Conservation (phyloP, 2,329 filamentous ascomycete genomes). For the Fusarium floridanum region DNA sequence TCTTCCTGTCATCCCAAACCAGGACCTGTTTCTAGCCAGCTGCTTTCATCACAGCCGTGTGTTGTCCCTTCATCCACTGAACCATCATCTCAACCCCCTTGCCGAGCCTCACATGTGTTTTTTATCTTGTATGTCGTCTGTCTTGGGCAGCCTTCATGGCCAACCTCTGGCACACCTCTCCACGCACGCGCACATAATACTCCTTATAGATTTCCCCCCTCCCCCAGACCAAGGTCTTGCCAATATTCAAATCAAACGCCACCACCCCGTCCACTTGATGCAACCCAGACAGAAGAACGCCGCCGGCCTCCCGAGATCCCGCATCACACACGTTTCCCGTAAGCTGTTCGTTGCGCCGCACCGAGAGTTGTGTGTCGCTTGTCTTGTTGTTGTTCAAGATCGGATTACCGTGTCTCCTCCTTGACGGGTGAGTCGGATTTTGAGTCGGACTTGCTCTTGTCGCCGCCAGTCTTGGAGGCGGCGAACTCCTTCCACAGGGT, state of each 20-base stretch:
- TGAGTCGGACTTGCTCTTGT: constrained; percentile 49
- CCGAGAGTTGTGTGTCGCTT: not conserved
- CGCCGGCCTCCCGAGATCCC: constrained; percentile 30
- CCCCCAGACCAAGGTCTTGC: constrained; percentile 20
- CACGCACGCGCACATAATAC: constrained; percentile 8
- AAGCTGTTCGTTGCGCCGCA: constrained; percentile 26
- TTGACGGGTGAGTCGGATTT: constrained; percentile 45
- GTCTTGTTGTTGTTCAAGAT: not conserved
- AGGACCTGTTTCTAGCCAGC: constrained; percentile 37
- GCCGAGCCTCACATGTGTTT: constrained; percentile 18
- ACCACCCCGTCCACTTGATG: constrained; percentile 26
- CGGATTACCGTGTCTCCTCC: constrained; percentile 41
- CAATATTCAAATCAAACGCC: constrained; percentile 45
- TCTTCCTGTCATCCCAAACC: constrained; percentile 22
- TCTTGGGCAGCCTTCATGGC: constrained; percentile 35
- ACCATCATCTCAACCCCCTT: constrained; percentile 17
- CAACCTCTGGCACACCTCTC: constrained; percentile 19
- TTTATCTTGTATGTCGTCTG: constrained; percentile 32
- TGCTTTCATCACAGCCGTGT: constrained; percentile 32
- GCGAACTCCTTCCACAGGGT: constrained; percentile 66
- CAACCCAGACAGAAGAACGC: constrained; percentile 45
- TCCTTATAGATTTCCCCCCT: constrained; percentile 12
- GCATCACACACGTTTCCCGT: constrained; percentile 29
- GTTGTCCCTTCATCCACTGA: constrained; percentile 29
- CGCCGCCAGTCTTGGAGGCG: constrained; percentile 48